These are phyloP conservation scores for Lepidium aucheri DNA, from an alignment of 345 rosid species.

Conservation along the genomic window DNA sequence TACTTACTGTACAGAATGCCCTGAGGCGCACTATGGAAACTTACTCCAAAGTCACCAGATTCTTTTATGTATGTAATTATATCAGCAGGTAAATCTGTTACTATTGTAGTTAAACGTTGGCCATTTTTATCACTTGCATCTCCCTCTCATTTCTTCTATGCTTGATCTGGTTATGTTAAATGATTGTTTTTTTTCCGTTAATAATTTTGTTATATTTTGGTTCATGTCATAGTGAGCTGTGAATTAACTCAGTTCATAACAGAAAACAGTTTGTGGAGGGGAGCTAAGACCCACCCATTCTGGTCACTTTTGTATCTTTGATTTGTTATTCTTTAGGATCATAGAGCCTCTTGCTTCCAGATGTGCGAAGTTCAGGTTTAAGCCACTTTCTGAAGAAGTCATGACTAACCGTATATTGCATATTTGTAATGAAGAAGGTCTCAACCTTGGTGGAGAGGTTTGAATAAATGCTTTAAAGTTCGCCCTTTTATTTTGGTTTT, in stretches of 20 bases:
- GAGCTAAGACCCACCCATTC: background rate
- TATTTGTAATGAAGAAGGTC: slow-evolving; percentile 85
- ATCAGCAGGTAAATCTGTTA: slow-evolving; percentile 69
- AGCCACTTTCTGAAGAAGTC: slow-evolving; percentile 91
- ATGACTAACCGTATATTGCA: slow-evolving; percentile 71
- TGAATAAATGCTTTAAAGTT: slow-evolving; percentile 10
- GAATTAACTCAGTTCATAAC: background rate
- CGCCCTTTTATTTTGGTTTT: slow-evolving; percentile 4
- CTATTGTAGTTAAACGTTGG: background rate
- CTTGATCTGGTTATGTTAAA: background rate
- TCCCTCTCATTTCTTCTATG: background rate
- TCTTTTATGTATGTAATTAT: slow-evolving; percentile 88
- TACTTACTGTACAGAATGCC: slow-evolving; percentile 51
- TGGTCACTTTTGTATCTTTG: slow-evolving; percentile 6
- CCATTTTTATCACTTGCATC: background rate
- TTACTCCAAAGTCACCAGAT: slow-evolving; percentile 89
- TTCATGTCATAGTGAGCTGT: background rate
- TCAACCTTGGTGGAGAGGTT: slow-evolving; percentile 68
- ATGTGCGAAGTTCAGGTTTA: slow-evolving; percentile 98
- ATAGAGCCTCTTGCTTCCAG: slow-evolving; percentile 99
- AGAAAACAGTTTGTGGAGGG: background rate
- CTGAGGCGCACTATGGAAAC: slow-evolving; percentile 97
- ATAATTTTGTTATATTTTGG: background rate
- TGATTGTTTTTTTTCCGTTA: background rate
- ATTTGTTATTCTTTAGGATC: slow-evolving; percentile 44